Evolutionary conservation across 768 basidiomycete species (phyloP), one percentile per base, ranked within the genome.

Genomic region (Krasilnikovozyma curviuscula): DNA sequence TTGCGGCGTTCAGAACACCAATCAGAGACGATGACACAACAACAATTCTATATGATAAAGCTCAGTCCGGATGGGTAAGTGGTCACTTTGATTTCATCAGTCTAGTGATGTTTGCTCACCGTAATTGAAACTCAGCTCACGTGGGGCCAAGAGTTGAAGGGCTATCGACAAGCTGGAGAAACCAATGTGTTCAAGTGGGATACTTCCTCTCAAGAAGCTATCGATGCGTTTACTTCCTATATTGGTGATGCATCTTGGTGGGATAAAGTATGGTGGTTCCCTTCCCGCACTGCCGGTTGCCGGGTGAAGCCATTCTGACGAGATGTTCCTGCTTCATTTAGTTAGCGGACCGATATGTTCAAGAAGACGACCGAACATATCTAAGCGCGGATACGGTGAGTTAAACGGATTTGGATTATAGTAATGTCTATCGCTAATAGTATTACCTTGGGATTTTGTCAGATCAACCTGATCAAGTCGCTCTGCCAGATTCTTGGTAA

Each of bases 361-460:
- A 89, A 65, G 86, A 91, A 63, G 80, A 81, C 23, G 72, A 70
- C 31, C 73, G 80, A 46, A 38, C n/a, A n/a, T n/a, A n/a, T n/a
- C n/a, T n/a, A n/a, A n/a, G n/a, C n/a, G n/a, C n/a, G n/a, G n/a
- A n/a, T n/a, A n/a, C n/a, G n/a, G n/a, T n/a, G n/a, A n/a, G n/a
- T n/a, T n/a, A n/a, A n/a, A n/a, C n/a, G n/a, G n/a, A n/a, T n/a
- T n/a, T n/a, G n/a, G n/a, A n/a, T n/a, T n/a, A n/a, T n/a, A n/a
- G n/a, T n/a, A n/a, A n/a, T n/a, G n/a, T n/a, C n/a, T n/a, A n/a
- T n/a, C n/a, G n/a, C n/a, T n/a, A n/a, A n/a, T n/a, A n/a, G n/a
- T n/a, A n/a, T n/a, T n/a, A n/a, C n/a, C n/a, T n/a, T n/a, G n/a
- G n/a, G n/a, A n/a, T n/a, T n/a, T n/a, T n/a, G n/a, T n/a, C n/a